These are phyloP conservation scores for Trichodelitschia bisporula DNA, from an alignment of 495 filamentous ascomycete genomes.

Conservation along the genomic window DNA sequence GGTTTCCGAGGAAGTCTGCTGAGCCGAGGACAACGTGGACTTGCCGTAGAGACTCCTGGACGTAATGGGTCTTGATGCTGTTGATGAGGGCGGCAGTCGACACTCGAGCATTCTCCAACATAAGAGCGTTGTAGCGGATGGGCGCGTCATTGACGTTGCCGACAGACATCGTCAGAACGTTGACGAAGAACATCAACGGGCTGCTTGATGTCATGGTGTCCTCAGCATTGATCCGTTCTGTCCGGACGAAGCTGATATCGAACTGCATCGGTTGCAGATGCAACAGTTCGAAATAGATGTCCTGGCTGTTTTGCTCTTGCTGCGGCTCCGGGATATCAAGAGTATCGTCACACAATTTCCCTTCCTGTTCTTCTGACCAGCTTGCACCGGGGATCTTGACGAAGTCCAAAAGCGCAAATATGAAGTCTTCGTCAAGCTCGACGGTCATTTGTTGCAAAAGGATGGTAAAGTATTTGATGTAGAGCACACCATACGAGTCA, in stretches of 20 bases:
- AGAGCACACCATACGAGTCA: conserved; percentile 90
- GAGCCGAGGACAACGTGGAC: conserved; percentile 91
- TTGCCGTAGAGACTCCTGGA: conserved; percentile 83
- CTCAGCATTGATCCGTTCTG: conserved; percentile 86
- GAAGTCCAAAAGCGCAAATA: conserved; percentile 87
- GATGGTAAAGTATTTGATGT: conserved; percentile 92
- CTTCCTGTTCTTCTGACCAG: conserved; percentile 63
- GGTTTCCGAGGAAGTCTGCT: conserved; percentile 95
- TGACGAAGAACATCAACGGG: conserved; percentile 92
- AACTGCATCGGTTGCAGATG: conserved; percentile 96
- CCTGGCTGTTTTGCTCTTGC: conserved; percentile 56
- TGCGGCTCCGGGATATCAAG: conserved; percentile 84
- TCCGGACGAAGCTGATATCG: conserved; percentile 89
- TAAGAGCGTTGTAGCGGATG: conserved; percentile 70
- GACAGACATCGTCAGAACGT: conserved; percentile 96
- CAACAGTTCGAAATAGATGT: conserved; percentile 92
- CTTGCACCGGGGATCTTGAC: conserved; percentile 84
- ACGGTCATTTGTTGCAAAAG: conserved; percentile 94
- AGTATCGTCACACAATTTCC: conserved; percentile 66
- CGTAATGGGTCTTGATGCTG: conserved; percentile 81
- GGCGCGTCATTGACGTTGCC: conserved; percentile 97
- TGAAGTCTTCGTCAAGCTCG: conserved; percentile 93
- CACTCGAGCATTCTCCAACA: conserved; percentile 87
- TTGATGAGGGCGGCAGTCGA: conserved; percentile 60
- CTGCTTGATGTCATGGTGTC: conserved; percentile 73